A percentile compares a stretch with the other conserved stretches of the same genome.
phyloP scores from a whole-genome alignment of 495 filamentous ascomycete genomes.

The Physcia stellaris region DNA sequence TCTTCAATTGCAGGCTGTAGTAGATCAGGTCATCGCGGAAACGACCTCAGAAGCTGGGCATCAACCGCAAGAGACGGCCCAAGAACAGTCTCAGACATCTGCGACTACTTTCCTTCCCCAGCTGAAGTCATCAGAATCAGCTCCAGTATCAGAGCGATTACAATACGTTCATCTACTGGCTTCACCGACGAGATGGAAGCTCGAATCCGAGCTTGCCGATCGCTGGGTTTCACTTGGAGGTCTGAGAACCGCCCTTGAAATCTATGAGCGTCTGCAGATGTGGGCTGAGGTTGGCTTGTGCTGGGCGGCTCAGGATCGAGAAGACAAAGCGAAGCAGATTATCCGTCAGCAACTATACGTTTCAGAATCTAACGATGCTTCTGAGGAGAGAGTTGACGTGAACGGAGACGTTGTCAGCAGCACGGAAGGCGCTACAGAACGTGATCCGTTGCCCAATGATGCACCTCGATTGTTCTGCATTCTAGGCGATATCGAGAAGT shows the following conservation, averaged over 20 bases:
- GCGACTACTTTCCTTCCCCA: conserved; percentile 66
- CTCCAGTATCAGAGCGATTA: conserved; percentile 59
- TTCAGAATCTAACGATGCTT: conserved; percentile 8
- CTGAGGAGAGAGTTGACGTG: conserved; percentile 27
- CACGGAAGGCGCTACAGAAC: conserved; percentile 29
- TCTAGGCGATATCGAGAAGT: conserved; percentile 71
- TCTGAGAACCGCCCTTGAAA: conserved; percentile 80
- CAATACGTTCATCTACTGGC: conserved; percentile 69
- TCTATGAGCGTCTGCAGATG: conserved; percentile 87
- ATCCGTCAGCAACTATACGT: conserved; percentile 63
- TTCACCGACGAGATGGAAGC: conserved; percentile 79
- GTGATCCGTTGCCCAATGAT: conserved; percentile 57
- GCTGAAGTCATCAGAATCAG: conserved; percentile 61
- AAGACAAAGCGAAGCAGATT: conserved; percentile 66
- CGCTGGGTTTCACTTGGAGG: conserved; percentile 82
- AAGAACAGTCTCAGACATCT: conserved; percentile 12
- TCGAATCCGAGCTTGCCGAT: conserved; percentile 85
- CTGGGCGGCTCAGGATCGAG: conserved; percentile 64
- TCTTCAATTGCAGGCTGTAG: conserved; percentile 87
- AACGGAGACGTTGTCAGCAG: conserved; percentile 34
- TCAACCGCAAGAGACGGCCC: conserved; percentile 7
- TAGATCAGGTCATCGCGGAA: conserved; percentile 90
- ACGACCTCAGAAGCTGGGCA: conserved; percentile 38
- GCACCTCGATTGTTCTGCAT: conserved; percentile 89
- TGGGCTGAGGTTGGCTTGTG: conserved; percentile 95